Conservation (phyloP, 2,329 filamentous ascomycete species). For the Fusarium buharicum region DNA sequence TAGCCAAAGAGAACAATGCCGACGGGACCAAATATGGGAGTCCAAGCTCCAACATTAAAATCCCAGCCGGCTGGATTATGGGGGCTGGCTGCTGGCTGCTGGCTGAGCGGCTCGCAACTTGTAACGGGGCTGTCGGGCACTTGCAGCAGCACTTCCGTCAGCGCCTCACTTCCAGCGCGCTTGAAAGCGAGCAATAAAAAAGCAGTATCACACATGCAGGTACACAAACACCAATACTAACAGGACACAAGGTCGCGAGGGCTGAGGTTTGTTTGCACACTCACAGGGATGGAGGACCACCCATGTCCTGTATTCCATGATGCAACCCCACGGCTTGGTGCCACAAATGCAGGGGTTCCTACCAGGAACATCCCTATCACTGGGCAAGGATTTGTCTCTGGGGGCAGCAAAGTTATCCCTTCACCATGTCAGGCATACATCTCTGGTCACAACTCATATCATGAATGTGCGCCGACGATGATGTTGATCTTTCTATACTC, state of each 20-base stretch:
- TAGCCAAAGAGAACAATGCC: constrained; percentile 26
- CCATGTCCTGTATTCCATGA: constrained; percentile 29
- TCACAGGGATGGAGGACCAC: constrained; percentile 22
- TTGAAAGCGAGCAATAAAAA: constrained; percentile 19
- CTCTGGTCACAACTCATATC: constrained; percentile 2
- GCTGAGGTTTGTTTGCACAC: constrained; percentile 27
- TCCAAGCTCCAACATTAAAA: constrained; percentile 22
- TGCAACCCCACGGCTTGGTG: constrained; percentile 26
- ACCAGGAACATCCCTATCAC: constrained; percentile 21
- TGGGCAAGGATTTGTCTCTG: constrained; percentile 21
- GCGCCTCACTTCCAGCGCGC: constrained; percentile 17
- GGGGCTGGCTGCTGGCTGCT: constrained; percentile 6
- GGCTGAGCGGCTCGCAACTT: constrained; percentile 11
- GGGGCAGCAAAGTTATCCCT: constrained; percentile 23
- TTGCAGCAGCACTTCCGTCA: constrained; percentile 29
- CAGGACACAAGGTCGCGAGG: constrained; percentile 20
- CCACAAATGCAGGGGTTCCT: constrained; percentile 32
- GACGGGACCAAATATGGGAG: constrained; percentile 7
- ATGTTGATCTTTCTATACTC: not conserved
- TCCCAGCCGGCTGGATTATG: constrained; percentile 19
- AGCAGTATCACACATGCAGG: not conserved
- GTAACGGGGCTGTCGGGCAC: constrained; percentile 25
- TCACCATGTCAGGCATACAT: constrained; percentile 20
- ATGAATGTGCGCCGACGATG: constrained; percentile 3
- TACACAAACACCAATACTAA: constrained; percentile 27